Evolutionary conservation across 805 yeast genomes (phyloP), one percentile per base, ranked within the genome.

Genomic region (Candida patagonica): DNA sequence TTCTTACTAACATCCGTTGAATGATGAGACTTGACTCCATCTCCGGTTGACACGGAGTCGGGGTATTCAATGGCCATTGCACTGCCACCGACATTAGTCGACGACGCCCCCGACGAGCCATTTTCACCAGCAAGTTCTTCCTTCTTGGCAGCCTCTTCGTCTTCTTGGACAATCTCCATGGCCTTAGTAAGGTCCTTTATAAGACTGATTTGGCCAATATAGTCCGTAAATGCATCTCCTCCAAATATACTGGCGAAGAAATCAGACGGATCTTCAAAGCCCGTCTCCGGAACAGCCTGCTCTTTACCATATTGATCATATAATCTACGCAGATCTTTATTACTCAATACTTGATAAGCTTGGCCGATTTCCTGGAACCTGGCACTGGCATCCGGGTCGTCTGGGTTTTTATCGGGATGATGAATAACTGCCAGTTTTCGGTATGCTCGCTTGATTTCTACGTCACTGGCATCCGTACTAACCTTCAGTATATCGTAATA

Each of bases 361-460:
- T 74, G 76, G 21, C 74, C 70, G 30, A 73, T 65, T 45, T 39
- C 83, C 61, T 92, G 96, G 62, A 92, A 92, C 52, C 80, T 78
- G 37, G 73, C 75, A 10, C 89, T 86, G 12, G 98, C 98, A 9
- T 74, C 73, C 30, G 92, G 94, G 57, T 92, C 94, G 53, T 82
- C 78, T n/a, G 94, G 95, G 55, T 89, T 86, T 66, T 92, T 92
- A 60, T 92, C 98, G 1, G 98, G 98, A 60, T 89, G 98, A 37
- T 84, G 82, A 42, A 68, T 70, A 61, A 89, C 81, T 6, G 97
- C 97, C 59, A 78, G 77, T 58, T 82, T 83, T 46, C 98, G 72
- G 61, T 92, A 92, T 0, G 96, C 95, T 59, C 86, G 86, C 62
- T 92, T 92, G 61, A 92, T 84, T 48, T 92, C 95, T 8, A 74